Evolutionary conservation across 2,329 filamentous ascomycete species (phyloP).

Genomic region (Mycosphaerelloides madeirae): DNA sequence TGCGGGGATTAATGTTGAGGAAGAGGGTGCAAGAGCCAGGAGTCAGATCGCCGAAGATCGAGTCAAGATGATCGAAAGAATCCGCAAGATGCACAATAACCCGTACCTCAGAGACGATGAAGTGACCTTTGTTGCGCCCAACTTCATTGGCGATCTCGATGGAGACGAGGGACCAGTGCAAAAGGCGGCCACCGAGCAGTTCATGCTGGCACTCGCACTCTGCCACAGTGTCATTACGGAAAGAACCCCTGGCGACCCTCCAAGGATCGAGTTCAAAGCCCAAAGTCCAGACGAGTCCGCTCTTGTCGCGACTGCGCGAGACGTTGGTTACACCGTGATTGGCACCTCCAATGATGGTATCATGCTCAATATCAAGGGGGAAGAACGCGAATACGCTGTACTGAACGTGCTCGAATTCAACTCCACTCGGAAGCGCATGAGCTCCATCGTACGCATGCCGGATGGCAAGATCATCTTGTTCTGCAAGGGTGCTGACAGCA

Average conservation of each 20-base stretch:
- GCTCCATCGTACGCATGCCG: conserved; percentile 91
- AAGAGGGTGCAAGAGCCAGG: conserved; percentile 66
- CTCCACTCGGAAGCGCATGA: conserved; percentile 95
- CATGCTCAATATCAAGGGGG: conserved; percentile 77
- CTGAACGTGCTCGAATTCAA: conserved; percentile 98
- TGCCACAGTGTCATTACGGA: conserved; percentile 97
- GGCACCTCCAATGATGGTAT: conserved; percentile 76
- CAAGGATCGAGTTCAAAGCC: conserved; percentile 89
- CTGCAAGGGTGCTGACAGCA: conserved; percentile 95
- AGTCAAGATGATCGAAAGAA: conserved; percentile 62
- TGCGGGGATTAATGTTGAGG: conserved; percentile 78
- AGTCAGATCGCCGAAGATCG: conserved; percentile 77
- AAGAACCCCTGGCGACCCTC: conserved; percentile 79
- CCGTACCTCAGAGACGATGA: conserved; percentile 86
- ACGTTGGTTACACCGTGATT: conserved; percentile 90
- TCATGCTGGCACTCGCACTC: conserved; percentile 92
- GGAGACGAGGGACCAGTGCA: conserved; percentile 75
- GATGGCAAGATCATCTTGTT: conserved; percentile 83
- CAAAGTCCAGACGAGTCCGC: conserved; percentile 97
- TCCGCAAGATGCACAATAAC: conserved; percentile 78
- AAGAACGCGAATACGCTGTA: conserved; percentile 78
- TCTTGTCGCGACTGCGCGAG: conserved; percentile 85
- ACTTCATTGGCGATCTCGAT: conserved; percentile 77
- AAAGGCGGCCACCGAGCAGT: conserved; percentile 71
- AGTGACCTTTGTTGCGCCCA: conserved; percentile 85